phyloP scores from a whole-genome alignment of 371 early-diverging fungal species.

The Syncephalis fuscata region DNA sequence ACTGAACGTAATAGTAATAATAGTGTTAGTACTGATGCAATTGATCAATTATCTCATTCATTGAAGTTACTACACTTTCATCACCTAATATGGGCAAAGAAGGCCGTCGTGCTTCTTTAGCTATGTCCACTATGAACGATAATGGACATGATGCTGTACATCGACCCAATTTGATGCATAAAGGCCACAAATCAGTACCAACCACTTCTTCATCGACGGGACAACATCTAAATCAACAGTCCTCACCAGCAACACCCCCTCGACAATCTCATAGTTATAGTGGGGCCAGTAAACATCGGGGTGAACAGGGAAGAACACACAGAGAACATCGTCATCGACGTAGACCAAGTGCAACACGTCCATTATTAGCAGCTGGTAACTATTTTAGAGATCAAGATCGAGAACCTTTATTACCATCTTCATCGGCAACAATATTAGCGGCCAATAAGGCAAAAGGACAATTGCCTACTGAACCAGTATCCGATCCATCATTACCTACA shows the following conservation, averaged over 20 bases:
- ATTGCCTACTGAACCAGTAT: slow-evolving; percentile 2
- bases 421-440: too few relatives aligned
- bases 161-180: too few relatives aligned
- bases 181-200: too few relatives aligned
- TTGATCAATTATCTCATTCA: slow-evolving; percentile 4
- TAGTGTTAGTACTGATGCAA: slow-evolving; percentile 6
- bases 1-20: not conserved
- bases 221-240: too few relatives aligned
- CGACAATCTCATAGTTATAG: slow-evolving; percentile 4
- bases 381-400: too few relatives aligned
- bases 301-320: not conserved
- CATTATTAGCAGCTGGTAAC: not conserved
- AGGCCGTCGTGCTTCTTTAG: not conserved
- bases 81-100: slow-evolving; percentile 9
- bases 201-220: too few relatives aligned
- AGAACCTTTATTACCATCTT: too few relatives aligned
- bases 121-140: too few relatives aligned
- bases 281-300: slow-evolving; percentile 3
- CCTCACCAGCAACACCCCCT: too few relatives aligned
- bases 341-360: slow-evolving; percentile 13
- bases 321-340: slow-evolving; percentile 4
- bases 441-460: too few relatives aligned
- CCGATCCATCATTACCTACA: not conserved
- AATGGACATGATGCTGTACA: too few relatives aligned
- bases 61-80: not conserved